Percentiles rank a stretch among this genome's conserved stretches.
Conservation (phyloP, 768 basidiomycete species). For the Fistulinella prunicolor region DNA sequence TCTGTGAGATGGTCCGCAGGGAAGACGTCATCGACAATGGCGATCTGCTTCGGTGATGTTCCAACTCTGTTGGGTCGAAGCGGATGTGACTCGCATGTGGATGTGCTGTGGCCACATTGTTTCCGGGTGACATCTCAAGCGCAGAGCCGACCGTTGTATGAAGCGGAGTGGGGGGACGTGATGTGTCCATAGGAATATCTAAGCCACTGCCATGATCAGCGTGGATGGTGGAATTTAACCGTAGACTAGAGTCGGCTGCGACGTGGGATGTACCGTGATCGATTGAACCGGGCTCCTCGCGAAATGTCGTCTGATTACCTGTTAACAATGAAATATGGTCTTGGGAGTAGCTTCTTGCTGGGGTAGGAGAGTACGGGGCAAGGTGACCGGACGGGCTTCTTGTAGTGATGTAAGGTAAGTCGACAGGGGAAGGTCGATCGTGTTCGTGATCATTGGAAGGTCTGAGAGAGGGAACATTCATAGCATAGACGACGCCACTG, state of each 20-base stretch:
- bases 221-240: background rate
- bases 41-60: slow-evolving; percentile 7
- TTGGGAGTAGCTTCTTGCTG: slow-evolving; percentile 11
- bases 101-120: background rate
- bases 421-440: slow-evolving; percentile 9
- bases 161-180: slow-evolving; percentile 1
- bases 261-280: background rate
- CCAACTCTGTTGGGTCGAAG: background rate
- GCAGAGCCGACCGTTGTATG: background rate
- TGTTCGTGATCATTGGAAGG: slow-evolving; percentile 1
- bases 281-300: slow-evolving; percentile 14
- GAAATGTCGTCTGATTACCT: slow-evolving; percentile 14
- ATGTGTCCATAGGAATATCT: background rate
- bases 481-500: slow-evolving; percentile 8
- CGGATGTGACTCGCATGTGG: background rate
- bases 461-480: slow-evolving; percentile 12
- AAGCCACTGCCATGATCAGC: background rate
- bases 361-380: slow-evolving; percentile 11
- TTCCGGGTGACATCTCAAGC: background rate
- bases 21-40: slow-evolving; percentile 17
- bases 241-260: background rate
- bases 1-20: slow-evolving; percentile 9
- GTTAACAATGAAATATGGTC: slow-evolving; percentile 3
- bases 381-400: slow-evolving; percentile 21
- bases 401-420: slow-evolving; percentile 8